phyloP scores from a whole-genome alignment of 495 filamentous ascomycete species.

The Saxispiralis lemnorum region DNA sequence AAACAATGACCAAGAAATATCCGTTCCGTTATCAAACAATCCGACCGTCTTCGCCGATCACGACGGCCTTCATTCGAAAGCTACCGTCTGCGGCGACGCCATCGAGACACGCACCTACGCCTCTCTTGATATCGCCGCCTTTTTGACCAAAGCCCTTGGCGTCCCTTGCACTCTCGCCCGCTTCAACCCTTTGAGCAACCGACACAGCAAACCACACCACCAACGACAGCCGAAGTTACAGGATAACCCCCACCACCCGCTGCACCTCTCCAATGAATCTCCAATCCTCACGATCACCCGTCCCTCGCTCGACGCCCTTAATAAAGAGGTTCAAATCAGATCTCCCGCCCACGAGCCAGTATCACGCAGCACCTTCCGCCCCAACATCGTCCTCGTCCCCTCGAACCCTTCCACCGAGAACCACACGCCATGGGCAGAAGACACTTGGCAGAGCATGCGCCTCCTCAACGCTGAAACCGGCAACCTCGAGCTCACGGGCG shows the following conservation, averaged over 20 bases:
- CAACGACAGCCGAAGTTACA: conserved; percentile 26
- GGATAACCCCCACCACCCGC: conserved; percentile 29
- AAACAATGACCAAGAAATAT: conserved; percentile 29
- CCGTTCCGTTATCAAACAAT: conserved; percentile 45
- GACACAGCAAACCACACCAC: conserved; percentile 49
- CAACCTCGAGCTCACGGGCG: too few species aligned
- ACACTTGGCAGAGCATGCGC: conserved; percentile 33
- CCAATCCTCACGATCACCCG: conserved; percentile 73
- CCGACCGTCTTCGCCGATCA: conserved; percentile 27
- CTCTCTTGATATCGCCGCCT: conserved; percentile 42
- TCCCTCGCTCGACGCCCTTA: conserved; percentile 62
- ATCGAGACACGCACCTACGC: conserved; percentile 52
- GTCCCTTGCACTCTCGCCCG: conserved; percentile 66
- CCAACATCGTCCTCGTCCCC: conserved; percentile 57
- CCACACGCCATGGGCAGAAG: conserved; percentile 41
- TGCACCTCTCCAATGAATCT: conserved; percentile 77
- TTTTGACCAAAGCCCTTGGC: conserved; percentile 55
- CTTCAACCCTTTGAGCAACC: conserved; percentile 40
- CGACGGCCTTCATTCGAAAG: conserved; percentile 24
- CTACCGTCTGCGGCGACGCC: conserved; percentile 63
- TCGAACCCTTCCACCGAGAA: conserved; percentile 14
- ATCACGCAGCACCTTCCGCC: conserved; percentile 57
- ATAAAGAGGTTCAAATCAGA: conserved; percentile 39
- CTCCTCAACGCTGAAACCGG: conserved; percentile 28
- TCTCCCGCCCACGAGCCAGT: conserved; percentile 38